These are phyloP conservation scores for Berberis vulgaris DNA, from an alignment of 164 flowering plant species.

Conservation along the genomic window DNA sequence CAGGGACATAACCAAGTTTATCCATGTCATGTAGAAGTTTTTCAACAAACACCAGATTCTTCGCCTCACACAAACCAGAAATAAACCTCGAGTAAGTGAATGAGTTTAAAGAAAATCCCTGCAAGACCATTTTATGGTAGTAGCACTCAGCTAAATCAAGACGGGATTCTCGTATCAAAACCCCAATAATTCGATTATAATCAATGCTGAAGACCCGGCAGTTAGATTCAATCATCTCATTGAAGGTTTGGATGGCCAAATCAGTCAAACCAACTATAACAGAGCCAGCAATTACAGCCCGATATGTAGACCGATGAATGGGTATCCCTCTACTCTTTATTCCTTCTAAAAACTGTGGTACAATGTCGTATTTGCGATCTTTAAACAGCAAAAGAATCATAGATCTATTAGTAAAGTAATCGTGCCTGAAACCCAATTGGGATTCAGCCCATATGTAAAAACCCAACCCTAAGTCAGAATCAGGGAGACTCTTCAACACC, in stretches of 20 bases:
- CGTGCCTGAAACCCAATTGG: slow-evolving; percentile 19
- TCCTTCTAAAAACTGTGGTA: slow-evolving; percentile 15
- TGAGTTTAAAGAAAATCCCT: slow-evolving; percentile 63
- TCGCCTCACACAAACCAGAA: slow-evolving; percentile 57
- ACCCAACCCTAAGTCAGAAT: slow-evolving; percentile 18
- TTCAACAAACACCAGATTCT: slow-evolving; percentile 40
- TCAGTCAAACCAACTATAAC: slow-evolving; percentile 69
- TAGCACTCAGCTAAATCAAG: slow-evolving; percentile 68
- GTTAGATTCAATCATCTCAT: slow-evolving; percentile 72
- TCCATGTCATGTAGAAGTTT: slow-evolving; percentile 61
- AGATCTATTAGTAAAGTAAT: slow-evolving; percentile 16
- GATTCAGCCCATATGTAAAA: slow-evolving; percentile 27
- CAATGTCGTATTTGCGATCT: slow-evolving; percentile 13
- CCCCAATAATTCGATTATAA: slow-evolving; percentile 84
- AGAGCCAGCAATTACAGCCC: slow-evolving; percentile 50
- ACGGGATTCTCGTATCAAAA: slow-evolving; percentile 44
- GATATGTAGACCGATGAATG: slow-evolving; percentile 51
- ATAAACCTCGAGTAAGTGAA: slow-evolving; percentile 87
- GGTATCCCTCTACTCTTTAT: slow-evolving; percentile 15
- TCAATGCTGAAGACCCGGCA: slow-evolving; percentile 75
- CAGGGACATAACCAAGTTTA: slow-evolving; percentile 47
- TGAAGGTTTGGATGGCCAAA: slow-evolving; percentile 60
- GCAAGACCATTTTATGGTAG: slow-evolving; percentile 41
- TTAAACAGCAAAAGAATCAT: slow-evolving; percentile 18
- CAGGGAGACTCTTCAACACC: slow-evolving; percentile 15